These are phyloP conservation scores for Suillus subalutaceus DNA, from an alignment of 768 basidiomycete genomes.

Conservation along the genomic window DNA sequence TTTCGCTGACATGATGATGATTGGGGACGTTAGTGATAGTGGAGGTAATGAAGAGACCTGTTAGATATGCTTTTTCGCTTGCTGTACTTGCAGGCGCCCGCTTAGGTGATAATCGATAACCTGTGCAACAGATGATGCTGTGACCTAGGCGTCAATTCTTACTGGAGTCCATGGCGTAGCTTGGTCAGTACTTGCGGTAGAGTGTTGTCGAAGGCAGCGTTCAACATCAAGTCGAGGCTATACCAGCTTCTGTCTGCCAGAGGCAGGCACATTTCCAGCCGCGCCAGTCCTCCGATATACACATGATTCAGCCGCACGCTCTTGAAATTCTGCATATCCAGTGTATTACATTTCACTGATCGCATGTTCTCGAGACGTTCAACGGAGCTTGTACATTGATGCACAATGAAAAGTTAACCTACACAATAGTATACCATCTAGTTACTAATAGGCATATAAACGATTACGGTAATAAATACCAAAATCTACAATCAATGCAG, in stretches of 20 bases:
- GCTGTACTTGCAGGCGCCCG: neutral
- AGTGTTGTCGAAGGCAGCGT: too few species aligned
- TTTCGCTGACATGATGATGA: neutral
- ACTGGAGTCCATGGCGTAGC: too few species aligned
- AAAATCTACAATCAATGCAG: neutral
- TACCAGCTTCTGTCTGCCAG: too few species aligned
- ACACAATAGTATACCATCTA: too few species aligned
- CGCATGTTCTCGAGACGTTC: neutral
- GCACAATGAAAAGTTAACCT: neutral
- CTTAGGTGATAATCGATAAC: neutral
- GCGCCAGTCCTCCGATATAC: too few species aligned
- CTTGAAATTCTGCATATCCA: too few species aligned
- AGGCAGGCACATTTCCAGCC: too few species aligned
- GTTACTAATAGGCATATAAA: neutral
- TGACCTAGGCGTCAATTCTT: neutral
- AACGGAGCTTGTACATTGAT: too few species aligned
- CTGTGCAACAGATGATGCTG: neutral
- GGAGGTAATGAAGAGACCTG: neutral
- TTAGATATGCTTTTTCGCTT: neutral
- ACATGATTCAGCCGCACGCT: too few species aligned
- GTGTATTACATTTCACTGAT: too few species aligned
- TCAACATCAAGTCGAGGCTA: too few species aligned
- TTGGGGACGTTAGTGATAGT: neutral
- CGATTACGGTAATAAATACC: neutral
- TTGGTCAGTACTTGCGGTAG: too few species aligned